These are phyloP conservation scores for Fusarium heterosporum DNA, from an alignment of 2,329 filamentous ascomycete genomes.

Conservation along the genomic window DNA sequence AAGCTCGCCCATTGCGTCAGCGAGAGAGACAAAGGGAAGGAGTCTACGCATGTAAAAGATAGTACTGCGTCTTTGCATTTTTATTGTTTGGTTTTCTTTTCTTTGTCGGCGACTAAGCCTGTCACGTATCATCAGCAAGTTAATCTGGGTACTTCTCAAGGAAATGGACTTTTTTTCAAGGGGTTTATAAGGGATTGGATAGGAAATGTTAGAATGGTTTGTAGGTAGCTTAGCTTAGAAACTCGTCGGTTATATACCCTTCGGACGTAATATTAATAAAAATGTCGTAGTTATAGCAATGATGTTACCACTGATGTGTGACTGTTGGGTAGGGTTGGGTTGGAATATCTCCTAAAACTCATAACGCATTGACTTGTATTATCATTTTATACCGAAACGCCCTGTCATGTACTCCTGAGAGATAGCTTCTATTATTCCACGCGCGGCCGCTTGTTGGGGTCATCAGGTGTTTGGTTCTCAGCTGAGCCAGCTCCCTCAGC, in stretches of 20 bases:
- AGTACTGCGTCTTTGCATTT: background rate
- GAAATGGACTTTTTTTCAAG: background rate
- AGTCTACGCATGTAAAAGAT: slow-evolving; percentile 46
- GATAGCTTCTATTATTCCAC: slow-evolving; percentile 54
- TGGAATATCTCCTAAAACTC: slow-evolving; percentile 8
- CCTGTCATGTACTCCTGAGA: slow-evolving; percentile 32
- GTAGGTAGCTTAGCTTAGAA: slow-evolving; percentile 32
- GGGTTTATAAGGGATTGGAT: background rate
- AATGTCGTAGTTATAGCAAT: slow-evolving; percentile 13
- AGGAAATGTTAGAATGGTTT: background rate
- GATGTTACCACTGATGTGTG: background rate
- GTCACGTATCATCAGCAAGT: slow-evolving; percentile 17
- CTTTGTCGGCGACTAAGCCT: slow-evolving; percentile 22
- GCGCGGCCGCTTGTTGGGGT: slow-evolving; percentile 59
- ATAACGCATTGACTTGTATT: slow-evolving; percentile 9
- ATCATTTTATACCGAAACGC: slow-evolving; percentile 32
- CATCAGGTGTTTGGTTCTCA: slow-evolving; percentile 54
- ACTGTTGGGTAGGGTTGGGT: background rate
- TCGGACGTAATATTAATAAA: slow-evolving; percentile 45
- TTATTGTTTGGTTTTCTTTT: slow-evolving; percentile 17
- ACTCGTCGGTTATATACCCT: slow-evolving; percentile 41
- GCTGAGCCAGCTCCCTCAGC: slow-evolving; percentile 61
- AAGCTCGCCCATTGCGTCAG: slow-evolving; percentile 56
- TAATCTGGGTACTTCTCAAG: slow-evolving; percentile 18
- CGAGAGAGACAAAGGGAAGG: slow-evolving; percentile 46